Evolutionary conservation across 2,329 filamentous ascomycete species (phyloP).

Genomic region (Fusarium ramigenum): DNA sequence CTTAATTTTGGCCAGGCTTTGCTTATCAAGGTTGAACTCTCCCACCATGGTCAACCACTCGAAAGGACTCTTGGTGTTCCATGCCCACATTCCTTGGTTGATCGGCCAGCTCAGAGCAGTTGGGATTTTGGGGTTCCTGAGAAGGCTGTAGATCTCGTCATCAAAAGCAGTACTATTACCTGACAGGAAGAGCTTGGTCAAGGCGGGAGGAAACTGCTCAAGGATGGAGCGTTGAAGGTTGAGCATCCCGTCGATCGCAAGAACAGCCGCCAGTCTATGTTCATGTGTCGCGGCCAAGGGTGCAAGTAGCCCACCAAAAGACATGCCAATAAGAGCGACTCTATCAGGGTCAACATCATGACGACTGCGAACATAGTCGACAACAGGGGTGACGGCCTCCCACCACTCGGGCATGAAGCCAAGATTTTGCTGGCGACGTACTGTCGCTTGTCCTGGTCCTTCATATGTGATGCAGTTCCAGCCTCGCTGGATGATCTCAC

Average conservation of each 20-base stretch:
- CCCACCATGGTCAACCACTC: background rate
- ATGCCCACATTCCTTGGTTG: background rate
- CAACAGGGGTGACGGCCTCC: slow-evolving; percentile 50
- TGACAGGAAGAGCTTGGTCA: background rate
- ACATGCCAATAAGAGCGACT: slow-evolving; percentile 53
- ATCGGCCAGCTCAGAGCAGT: background rate
- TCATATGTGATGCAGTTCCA: slow-evolving; percentile 57
- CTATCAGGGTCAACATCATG: slow-evolving; percentile 45
- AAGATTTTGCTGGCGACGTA: slow-evolving; percentile 51
- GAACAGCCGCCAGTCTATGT: slow-evolving; percentile 50
- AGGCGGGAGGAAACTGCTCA: background rate
- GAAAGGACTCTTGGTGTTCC: background rate
- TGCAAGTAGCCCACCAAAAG: slow-evolving; percentile 53
- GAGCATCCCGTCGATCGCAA: background rate
- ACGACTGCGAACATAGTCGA: slow-evolving; percentile 48
- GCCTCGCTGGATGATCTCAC: slow-evolving; percentile 50
- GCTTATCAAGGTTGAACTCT: slow-evolving; percentile 17
- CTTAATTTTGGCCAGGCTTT: slow-evolving; percentile 13
- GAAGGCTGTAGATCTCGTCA: background rate
- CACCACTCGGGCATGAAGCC: slow-evolving; percentile 58
- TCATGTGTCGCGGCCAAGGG: slow-evolving; percentile 55
- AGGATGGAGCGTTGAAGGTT: background rate
- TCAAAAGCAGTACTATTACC: background rate
- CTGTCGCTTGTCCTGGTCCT: slow-evolving; percentile 55
- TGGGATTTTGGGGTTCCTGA: background rate